phyloP scores from a whole-genome alignment of 345 rosid species.

The Combretum micranthum region DNA sequence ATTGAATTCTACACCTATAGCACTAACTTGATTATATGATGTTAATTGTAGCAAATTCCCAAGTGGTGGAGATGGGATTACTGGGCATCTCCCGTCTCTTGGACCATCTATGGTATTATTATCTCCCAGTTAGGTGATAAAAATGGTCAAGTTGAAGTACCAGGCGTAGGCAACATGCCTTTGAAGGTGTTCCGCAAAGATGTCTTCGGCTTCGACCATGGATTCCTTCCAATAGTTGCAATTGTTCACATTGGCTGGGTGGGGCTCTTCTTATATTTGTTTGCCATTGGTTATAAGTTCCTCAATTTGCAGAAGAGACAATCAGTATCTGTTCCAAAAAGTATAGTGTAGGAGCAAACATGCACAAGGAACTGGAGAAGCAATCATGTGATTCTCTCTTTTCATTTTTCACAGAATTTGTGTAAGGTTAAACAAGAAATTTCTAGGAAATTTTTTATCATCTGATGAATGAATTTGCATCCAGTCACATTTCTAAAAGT shows the following conservation, averaged over 20 bases:
- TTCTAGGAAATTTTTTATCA: no score
- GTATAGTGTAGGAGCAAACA: no score
- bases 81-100: slow-evolving; percentile 20
- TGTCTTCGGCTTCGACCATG: slow-evolving; percentile 11
- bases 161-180: neutral
- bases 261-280: slow-evolving; percentile 15
- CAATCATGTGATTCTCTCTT: no score
- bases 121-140: slow-evolving; percentile 13
- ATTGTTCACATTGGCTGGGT: slow-evolving; percentile 17
- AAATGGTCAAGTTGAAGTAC: neutral
- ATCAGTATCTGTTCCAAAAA: neutral
- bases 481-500: no score
- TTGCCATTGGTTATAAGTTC: slow-evolving; percentile 16
- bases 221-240: slow-evolving; percentile 13
- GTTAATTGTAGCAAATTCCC: slow-evolving; percentile 16
- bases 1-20: no score
- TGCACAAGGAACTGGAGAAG: no score
- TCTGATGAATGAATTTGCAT: no score
- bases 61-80: slow-evolving; percentile 28
- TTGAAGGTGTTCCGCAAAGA: slow-evolving; percentile 6
- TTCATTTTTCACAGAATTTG: no score
- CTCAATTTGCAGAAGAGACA: slow-evolving; percentile 24
- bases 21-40: neutral
- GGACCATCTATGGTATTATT: slow-evolving; percentile 18
- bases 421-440: no score